Evolutionary conservation across 805 yeast genomes (phyloP).

Genomic region (Ogataea ganodermae): DNA sequence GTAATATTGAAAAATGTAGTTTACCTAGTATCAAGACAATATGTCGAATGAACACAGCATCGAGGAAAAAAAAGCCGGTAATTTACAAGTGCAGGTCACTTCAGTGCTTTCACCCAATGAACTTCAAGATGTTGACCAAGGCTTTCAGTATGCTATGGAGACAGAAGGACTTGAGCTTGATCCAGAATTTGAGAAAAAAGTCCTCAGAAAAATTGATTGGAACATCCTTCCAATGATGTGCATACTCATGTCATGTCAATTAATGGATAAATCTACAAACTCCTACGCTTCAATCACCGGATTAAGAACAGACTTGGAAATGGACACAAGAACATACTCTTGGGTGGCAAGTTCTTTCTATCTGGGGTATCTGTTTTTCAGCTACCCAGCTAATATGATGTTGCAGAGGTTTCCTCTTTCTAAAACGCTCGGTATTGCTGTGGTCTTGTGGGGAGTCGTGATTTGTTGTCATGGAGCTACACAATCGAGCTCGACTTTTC

Average conservation of each 20-base stretch:
- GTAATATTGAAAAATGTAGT: no score
- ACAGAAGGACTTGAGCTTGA: conserved; percentile 20
- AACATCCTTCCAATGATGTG: conserved; percentile 40
- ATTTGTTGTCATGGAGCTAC: conserved; percentile 43
- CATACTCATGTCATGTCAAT: conserved; percentile 38
- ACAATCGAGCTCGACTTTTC: conserved; percentile 42
- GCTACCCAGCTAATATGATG: conserved; percentile 43
- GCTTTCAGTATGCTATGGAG: conserved; percentile 38
- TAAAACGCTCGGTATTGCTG: conserved; percentile 48
- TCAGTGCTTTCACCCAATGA: conserved; percentile 13
- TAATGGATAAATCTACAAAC: conserved; percentile 43
- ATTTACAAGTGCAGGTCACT: conserved; percentile 1
- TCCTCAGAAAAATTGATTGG: conserved; percentile 42
- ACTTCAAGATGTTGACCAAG: conserved; percentile 40
- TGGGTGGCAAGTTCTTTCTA: conserved; percentile 50
- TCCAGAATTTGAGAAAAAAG: conserved; percentile 33
- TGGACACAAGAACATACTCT: conserved; percentile 39
- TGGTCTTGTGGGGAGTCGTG: conserved; percentile 51
- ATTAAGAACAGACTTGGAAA: conserved; percentile 35
- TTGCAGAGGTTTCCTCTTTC: conserved; percentile 57
- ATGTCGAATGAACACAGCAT: background rate
- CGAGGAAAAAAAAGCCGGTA: conserved; percentile 1
- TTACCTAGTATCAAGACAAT: background rate
- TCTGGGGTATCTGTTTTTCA: conserved; percentile 48
- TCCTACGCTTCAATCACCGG: conserved; percentile 43